Conservation (phyloP, 495 filamentous ascomycete species). For the Bacidia gigantensis region DNA sequence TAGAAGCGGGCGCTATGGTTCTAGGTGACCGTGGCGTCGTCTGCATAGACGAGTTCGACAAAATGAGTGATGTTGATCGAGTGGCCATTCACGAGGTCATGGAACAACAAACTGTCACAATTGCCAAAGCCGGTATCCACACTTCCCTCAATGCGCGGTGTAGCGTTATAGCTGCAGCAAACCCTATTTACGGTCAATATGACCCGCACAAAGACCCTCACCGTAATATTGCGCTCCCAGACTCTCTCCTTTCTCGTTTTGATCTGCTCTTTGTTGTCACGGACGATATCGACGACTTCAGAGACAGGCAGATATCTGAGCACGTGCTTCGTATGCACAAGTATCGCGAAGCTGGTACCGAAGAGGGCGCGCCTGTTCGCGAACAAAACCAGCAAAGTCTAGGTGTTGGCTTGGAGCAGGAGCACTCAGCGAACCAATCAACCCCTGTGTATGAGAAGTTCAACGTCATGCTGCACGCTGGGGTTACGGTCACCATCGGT, state of each 20-base stretch:
- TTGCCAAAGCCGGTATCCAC: slow-evolving; percentile 97
- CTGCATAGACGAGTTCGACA: slow-evolving; percentile 99
- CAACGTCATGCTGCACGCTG: slow-evolving; percentile 89
- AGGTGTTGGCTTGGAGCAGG: slow-evolving; percentile 74
- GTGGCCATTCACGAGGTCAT: slow-evolving; percentile 99
- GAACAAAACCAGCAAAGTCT: slow-evolving; percentile 76
- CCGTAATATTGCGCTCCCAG: slow-evolving; percentile 93
- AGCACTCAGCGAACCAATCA: slow-evolving; percentile 53
- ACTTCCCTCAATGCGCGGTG: slow-evolving; percentile 95
- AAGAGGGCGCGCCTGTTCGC: slow-evolving; percentile 89
- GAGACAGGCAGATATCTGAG: slow-evolving; percentile 84
- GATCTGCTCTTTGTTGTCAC: slow-evolving; percentile 97
- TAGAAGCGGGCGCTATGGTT: slow-evolving; percentile 98
- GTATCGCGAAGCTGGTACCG: slow-evolving; percentile 84
- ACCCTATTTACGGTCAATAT: slow-evolving; percentile 96
- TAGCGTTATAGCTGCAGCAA: slow-evolving; percentile 92
- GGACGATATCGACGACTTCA: slow-evolving; percentile 88
- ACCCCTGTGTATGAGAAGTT: slow-evolving; percentile 95
- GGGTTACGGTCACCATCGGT: slow-evolving; percentile 63
- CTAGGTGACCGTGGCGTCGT: slow-evolving; percentile 94
- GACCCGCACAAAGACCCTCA: slow-evolving; percentile 98
- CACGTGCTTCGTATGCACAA: slow-evolving; percentile 96
- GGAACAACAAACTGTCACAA: slow-evolving; percentile 99
- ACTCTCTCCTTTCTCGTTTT: slow-evolving; percentile 96
- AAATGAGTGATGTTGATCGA: slow-evolving; percentile 97